Evolutionary conservation across 164 flowering plant species (phyloP), one percentile per base, ranked within the genome.

Genomic region (Stephania japonica): DNA sequence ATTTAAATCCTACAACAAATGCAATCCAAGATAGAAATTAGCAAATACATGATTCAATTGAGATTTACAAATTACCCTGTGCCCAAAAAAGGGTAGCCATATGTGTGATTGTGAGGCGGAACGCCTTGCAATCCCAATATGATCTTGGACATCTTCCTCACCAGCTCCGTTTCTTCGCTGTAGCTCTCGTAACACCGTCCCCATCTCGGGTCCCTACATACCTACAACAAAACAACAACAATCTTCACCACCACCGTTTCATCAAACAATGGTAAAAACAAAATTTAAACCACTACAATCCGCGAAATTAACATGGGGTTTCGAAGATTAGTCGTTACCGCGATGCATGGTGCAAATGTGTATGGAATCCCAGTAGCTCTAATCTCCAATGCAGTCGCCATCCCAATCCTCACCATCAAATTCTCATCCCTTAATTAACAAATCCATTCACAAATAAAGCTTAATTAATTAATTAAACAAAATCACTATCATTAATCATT

Each of bases 131-230:
- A 69, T n/a, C 87, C 87, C 6, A 66, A 5, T 25, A 83, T 78
- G 26, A 81, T 50, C 8, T 79, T 75, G 13, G 85, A 72, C 87
- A 85, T 80, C 41, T 78, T 81, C 47, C 81, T 72, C 65, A 85
- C 85, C 25, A 80, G 43, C 26, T 83, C 78, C 12, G 84, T 77
- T 50, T 83, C 83, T 69, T 85, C 87, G 21, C 87, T 73, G 68
- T 64, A 85, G 67, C 87, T 83, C 73, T 85, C 87, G 8, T 83
- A 85, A 66, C 79, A 81, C 73, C 87, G 75, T 16, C 87, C 87
- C 87, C 87, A 85, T 63, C 87, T 81, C 1, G 87, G 87, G 72
- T 85, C 86, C 64, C 82, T 73, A 32, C 86, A 76, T 4, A 85
- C 86, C 87, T 85, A 72, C 8, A 50, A 70, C 38, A 32, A 32